Evolutionary conservation across 257 asterid species (phyloP), one percentile per base, ranked within the genome.

Genomic region (Cinchona pubescens): DNA sequence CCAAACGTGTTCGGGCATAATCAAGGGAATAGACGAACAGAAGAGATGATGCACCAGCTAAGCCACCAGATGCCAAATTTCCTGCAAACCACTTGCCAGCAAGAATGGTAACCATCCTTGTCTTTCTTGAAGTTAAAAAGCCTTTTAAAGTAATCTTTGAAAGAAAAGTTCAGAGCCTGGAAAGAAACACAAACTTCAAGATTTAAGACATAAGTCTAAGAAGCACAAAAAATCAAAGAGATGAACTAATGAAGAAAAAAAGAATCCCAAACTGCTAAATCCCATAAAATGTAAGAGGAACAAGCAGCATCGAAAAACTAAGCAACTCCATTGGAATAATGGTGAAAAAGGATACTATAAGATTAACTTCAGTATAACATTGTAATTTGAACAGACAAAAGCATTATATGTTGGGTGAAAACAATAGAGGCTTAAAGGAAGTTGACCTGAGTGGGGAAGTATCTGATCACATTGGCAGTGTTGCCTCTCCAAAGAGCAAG

Each of bases 61-160:
- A 89, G 51, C 90, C 91, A 53, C 96, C 96, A 73, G 92, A 87
- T 69, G 90, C 92, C 86, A 89, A 83, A 85, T 89, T 89, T 34
- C 90, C 92, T 38, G 89, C 92, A 80, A 90, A 90, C 94, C 94
- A 91, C 79, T 85, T 88, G 95, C 96, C 86, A n/a, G n/a, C n/a
- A n/a, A n/a, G n/a, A n/a, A n/a, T n/a, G n/a, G 83, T 91, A 91
- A 53, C 91, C 94, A 71, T 87, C 95, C 71, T 42, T 85, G 64
- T 91, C 93, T 73, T 89, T 89, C 79, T 89, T 87, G 84, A 86
- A 85, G 87, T 91, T 87, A 73, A 91, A 91, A 65, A 89, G 85
- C 63, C 87, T 85, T 86, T 88, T 89, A 78, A 88, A 88, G 84
- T 91, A 88, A 75, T 91, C 96, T 83, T 89, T 91, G 78, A 91